Conservation (phyloP, 2,329 filamentous ascomycete genomes). For the Exophiala viscosa region DNA sequence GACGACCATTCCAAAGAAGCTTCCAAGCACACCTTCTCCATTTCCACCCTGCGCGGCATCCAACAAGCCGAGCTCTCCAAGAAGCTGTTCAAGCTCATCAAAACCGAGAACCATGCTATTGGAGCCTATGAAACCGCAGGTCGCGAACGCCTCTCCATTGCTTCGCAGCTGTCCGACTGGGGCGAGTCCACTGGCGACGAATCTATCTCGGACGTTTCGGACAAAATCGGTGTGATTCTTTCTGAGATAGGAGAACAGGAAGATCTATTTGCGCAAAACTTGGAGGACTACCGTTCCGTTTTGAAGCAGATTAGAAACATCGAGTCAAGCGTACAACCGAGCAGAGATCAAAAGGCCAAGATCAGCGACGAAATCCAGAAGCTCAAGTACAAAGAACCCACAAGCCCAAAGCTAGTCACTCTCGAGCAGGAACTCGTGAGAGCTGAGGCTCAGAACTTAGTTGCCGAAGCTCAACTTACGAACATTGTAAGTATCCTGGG, state of each 20-base stretch:
- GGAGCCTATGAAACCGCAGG: slow-evolving; percentile 78
- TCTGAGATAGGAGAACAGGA: slow-evolving; percentile 94
- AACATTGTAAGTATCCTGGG: slow-evolving; percentile 68
- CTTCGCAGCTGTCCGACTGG: slow-evolving; percentile 91
- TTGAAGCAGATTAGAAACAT: slow-evolving; percentile 94
- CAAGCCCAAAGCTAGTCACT: slow-evolving; percentile 73
- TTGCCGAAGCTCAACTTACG: slow-evolving; percentile 92
- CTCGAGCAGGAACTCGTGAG: slow-evolving; percentile 95
- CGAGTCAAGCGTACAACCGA: slow-evolving; percentile 91
- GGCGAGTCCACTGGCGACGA: slow-evolving; percentile 89
- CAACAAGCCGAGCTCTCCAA: slow-evolving; percentile 85
- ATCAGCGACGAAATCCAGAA: slow-evolving; percentile 88
- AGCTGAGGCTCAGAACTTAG: slow-evolving; percentile 90
- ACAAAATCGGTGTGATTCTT: slow-evolving; percentile 91
- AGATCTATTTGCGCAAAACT: slow-evolving; percentile 75
- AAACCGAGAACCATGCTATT: slow-evolving; percentile 87
- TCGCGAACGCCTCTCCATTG: slow-evolving; percentile 78
- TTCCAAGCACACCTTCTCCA: slow-evolving; percentile 69
- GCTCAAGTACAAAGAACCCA: slow-evolving; percentile 87
- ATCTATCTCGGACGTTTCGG: slow-evolving; percentile 79
- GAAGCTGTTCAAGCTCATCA: slow-evolving; percentile 87
- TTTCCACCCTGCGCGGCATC: slow-evolving; percentile 79
- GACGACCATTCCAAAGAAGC: slow-evolving; percentile 34
- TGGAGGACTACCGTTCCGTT: slow-evolving; percentile 78
- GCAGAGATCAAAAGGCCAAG: slow-evolving; percentile 80